These are phyloP conservation scores for Pichia sp. DNA, from an alignment of 1,139 yeast genomes.

Conservation along the genomic window DNA sequence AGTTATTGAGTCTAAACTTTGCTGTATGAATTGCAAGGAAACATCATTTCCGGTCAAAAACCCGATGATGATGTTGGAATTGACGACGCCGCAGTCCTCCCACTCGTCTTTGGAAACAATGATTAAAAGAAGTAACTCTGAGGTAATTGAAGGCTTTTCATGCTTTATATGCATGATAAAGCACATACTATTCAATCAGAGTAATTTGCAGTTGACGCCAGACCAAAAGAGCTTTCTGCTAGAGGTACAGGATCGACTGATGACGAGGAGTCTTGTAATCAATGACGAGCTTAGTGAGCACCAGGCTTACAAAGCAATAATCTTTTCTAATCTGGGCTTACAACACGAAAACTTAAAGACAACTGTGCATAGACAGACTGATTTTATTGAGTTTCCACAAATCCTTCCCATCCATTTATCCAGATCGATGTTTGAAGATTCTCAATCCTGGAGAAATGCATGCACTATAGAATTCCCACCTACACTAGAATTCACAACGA, in stretches of 20 bases:
- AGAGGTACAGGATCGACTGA: constrained; percentile 10
- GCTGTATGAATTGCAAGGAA: constrained; percentile 63
- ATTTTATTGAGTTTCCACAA: constrained; percentile 62
- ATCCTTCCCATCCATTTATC: constrained; percentile 75
- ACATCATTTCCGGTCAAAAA: constrained; percentile 57
- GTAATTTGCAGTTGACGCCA: constrained; percentile 9
- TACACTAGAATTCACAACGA: constrained; percentile 47
- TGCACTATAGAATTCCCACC: constrained; percentile 70
- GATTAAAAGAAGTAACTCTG: constrained; percentile 56
- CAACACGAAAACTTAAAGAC: constrained; percentile 41
- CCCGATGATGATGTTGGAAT: constrained; percentile 67
- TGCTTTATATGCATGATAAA: constrained; percentile 56
- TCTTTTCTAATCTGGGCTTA: constrained; percentile 38
- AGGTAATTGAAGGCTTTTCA: constrained; percentile 74
- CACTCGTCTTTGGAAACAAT: constrained; percentile 48
- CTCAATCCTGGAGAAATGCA: constrained; percentile 66
- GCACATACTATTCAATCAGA: not conserved
- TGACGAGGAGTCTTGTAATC: constrained; percentile 39
- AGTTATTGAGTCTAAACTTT: constrained; percentile 57
- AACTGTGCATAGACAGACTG: constrained; percentile 61
- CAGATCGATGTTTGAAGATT: constrained; percentile 73
- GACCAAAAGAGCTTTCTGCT: constrained; percentile 25
- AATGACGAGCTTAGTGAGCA: constrained; percentile 53
- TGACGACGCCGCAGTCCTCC: constrained; percentile 64
- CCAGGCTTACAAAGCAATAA: constrained; percentile 39